Evolutionary conservation across 345 rosid species (phyloP).

Genomic region (Cochlearia excelsa): DNA sequence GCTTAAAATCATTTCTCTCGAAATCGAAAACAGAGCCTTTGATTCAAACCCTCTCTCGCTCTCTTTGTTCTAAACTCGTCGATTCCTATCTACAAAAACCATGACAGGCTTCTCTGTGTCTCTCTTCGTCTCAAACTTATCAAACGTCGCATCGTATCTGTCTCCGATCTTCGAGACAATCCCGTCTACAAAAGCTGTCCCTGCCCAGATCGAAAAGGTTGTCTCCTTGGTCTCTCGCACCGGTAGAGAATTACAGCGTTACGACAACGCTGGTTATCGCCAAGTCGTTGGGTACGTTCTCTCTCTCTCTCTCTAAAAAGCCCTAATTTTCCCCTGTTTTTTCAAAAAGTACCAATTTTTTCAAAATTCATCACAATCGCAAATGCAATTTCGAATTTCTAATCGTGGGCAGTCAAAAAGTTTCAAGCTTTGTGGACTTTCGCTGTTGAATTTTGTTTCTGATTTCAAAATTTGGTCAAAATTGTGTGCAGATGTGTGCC

Average conservation of each 20-base stretch:
- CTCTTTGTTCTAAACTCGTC: not conserved
- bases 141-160: constrained; percentile 41
- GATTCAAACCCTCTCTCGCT: constrained; percentile 3
- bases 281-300: constrained; percentile 68
- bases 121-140: constrained; percentile 39
- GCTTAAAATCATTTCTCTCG: constrained; percentile 8
- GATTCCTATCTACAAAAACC: not conserved
- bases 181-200: constrained; percentile 35
- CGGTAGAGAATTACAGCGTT: constrained; percentile 68
- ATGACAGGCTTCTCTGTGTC: constrained; percentile 44
- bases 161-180: constrained; percentile 43
- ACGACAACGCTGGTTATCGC: constrained; percentile 50
- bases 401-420: not conserved
- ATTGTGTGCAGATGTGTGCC: constrained; percentile 53
- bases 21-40: constrained; percentile 20
- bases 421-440: not conserved
- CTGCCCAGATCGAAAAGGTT: constrained; percentile 47
- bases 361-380: not conserved
- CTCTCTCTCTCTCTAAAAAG: not conserved
- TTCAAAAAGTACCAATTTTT: no score
- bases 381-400: not conserved
- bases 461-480: not conserved
- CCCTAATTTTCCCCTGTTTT: not conserved
- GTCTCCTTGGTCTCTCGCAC: constrained; percentile 56
- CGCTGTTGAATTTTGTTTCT: constrained; percentile 7